Evolutionary conservation across 139 green algal species (phyloP), one percentile per base, ranked within the genome.

Genomic region (Micractinium sp.): DNA sequence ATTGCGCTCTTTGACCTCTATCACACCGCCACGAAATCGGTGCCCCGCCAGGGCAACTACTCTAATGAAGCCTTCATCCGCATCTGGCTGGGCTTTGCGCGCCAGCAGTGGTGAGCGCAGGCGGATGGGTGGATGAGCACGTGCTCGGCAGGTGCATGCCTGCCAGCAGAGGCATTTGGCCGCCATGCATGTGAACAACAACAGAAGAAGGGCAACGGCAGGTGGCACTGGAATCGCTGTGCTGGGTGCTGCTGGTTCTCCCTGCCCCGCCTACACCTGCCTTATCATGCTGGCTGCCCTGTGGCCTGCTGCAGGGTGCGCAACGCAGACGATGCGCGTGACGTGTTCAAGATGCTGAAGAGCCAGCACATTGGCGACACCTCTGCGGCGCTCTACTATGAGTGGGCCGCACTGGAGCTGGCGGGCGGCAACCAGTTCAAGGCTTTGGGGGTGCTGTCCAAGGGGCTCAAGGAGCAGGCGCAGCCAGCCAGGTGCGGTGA

Each of bases 321-420:
- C 71, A 94, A 93, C 67, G 87, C 94, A 41, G 96, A 98, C 77
- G 97, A 98, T 63, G 96, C 94, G 1, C 89, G 96, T 7, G 96
- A 98, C 86, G 96, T 95, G 0, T 96, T 98, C 89, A 98, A 98
- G 90, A 96, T 92, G 36, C 93, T 99, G 22, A 96, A 96, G 75
- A 95, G 94, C 83, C 93, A 97, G 88, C 89, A 92, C 27, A 93
- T 98, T 63, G 95, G 94, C 4, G 87, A 90, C 53, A 85, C 39
- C 22, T 93, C 77, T 69, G 94, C 94, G 2, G 71, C 86, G 2
- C 90, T 98, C 61, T 98, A 96, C 86, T 38, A 89, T 29, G 92
- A 96, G 82, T 99, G 97, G 96, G 96, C 95, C 4, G 35, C 61
- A 2, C 93, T 98, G 80, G 97, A 98, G 91, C 23, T 87, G 23